A percentile compares a stretch with the other conserved stretches of the same genome.
Evolutionary conservation across 495 filamentous ascomycete genomes (phyloP).

Genomic region (Aspergillus baeticus): DNA sequence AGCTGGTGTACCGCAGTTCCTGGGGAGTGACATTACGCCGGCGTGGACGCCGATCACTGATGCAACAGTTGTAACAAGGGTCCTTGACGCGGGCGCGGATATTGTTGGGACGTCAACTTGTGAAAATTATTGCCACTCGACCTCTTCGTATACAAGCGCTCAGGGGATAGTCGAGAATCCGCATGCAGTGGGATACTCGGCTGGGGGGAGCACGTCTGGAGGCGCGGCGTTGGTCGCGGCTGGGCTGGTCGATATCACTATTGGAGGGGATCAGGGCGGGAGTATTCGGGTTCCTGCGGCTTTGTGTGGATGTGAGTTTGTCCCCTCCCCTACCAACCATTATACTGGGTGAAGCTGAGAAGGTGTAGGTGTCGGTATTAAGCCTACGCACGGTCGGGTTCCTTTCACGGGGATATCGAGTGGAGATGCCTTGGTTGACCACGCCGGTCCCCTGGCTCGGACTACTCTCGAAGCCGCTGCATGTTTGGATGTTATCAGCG

Average conservation of each 20-base stretch:
- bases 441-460: conserved; percentile 4
- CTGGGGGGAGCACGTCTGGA: conserved; percentile 59
- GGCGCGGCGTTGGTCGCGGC: conserved; percentile 51
- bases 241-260: conserved; percentile 51
- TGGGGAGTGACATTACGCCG: conserved; percentile 36
- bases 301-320: conserved; percentile 14
- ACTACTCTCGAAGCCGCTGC: neutral
- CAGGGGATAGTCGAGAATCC: conserved; percentile 54
- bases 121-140: conserved; percentile 47
- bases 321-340: neutral
- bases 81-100: conserved; percentile 44
- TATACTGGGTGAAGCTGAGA: neutral
- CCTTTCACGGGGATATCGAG: conserved; percentile 7
- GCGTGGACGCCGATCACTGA: conserved; percentile 42
- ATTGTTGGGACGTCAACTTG: conserved; percentile 47
- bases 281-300: conserved; percentile 56
- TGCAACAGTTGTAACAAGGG: conserved; percentile 46
- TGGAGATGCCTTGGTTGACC: conserved; percentile 1
- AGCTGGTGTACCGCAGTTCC: conserved; percentile 36
- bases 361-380: conserved; percentile 3
- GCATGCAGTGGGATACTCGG: conserved; percentile 44
- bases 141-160: conserved; percentile 43
- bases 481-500: neutral
- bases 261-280: conserved; percentile 63
- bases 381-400: conserved; percentile 4